phyloP scores from a whole-genome alignment of 441 rosid genomes.

The Adansonia madagascariensis region DNA sequence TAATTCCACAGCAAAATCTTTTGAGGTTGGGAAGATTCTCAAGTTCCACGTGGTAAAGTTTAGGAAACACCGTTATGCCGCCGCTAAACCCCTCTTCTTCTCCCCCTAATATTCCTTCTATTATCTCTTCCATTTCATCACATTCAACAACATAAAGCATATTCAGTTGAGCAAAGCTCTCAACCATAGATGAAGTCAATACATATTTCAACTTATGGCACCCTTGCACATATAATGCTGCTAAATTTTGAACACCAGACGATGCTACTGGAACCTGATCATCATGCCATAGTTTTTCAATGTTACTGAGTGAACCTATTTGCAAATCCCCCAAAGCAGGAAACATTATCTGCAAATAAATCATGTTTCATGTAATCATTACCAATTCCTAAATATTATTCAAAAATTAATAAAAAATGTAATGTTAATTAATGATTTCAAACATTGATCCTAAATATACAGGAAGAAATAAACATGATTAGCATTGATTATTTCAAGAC shows the following conservation, averaged over 20 bases:
- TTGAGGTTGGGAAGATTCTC: not conserved
- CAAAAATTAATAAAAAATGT: not conserved
- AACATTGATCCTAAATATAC: no score
- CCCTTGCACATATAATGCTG: rapidly evolving
- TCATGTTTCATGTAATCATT: not conserved
- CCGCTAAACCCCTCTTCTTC: not conserved
- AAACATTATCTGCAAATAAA: not conserved
- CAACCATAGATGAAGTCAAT: not conserved
- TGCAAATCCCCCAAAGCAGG: not conserved
- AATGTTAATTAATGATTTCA: no score
- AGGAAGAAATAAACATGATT: no score
- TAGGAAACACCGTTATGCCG: not conserved
- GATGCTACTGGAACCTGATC: not conserved
- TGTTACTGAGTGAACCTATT: rapidly evolving
- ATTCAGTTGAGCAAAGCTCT: slow-evolving; percentile 23
- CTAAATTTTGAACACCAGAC: not conserved
- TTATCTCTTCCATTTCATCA: not conserved
- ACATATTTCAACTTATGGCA: not conserved
- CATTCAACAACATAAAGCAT: not conserved
- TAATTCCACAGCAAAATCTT: not conserved
- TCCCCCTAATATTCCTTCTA: not conserved
- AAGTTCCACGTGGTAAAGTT: not conserved
- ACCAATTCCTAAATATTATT: not conserved
- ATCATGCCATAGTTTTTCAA: not conserved
- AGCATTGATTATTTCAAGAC: no score